Conservation (phyloP, 352 stramenopile genomes). For the Phytophthora multivora region DNA sequence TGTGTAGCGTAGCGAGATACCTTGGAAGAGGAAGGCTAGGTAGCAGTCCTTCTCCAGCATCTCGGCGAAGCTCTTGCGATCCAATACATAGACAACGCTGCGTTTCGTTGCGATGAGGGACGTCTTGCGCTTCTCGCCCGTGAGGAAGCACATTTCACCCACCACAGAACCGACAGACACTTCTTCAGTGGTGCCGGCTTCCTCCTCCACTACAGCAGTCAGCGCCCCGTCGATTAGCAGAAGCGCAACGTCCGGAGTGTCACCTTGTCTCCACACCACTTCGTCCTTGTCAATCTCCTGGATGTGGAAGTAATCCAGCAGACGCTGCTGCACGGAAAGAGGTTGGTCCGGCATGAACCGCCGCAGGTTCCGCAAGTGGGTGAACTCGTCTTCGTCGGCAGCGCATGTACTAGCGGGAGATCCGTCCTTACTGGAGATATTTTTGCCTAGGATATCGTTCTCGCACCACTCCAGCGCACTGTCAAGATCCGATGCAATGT, state of each 20-base stretch:
- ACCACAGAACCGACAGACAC: constrained; percentile 75
- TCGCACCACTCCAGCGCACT: constrained; percentile 74
- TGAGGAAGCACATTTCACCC: constrained; percentile 79
- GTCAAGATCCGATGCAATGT: constrained; percentile 71
- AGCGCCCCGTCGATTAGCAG: constrained; percentile 68
- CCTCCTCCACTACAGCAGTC: constrained; percentile 77
- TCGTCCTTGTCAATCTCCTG: constrained; percentile 64
- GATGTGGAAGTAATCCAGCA: constrained; percentile 78
- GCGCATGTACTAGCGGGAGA: constrained; percentile 25
- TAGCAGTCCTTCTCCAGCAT: constrained; percentile 70
- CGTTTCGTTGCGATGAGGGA: constrained; percentile 59
- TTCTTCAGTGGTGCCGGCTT: constrained; percentile 77
- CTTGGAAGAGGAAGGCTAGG: constrained; percentile 77
- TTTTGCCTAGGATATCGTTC: constrained; percentile 58
- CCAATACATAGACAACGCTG: constrained; percentile 76
- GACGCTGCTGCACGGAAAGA: constrained; percentile 57
- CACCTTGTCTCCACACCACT: constrained; percentile 74
- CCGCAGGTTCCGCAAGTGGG: constrained; percentile 60
- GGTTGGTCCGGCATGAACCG: constrained; percentile 74
- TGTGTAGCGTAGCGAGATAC: constrained; percentile 75
- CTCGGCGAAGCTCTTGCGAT: constrained; percentile 54
- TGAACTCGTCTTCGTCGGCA: constrained; percentile 55
- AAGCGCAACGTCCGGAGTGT: constrained; percentile 54
- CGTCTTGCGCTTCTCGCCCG: constrained; percentile 83
- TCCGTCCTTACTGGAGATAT: constrained; percentile 20